Conservation (phyloP, 176 grass and related monocot species). For the Bothriochloa decipiens region DNA sequence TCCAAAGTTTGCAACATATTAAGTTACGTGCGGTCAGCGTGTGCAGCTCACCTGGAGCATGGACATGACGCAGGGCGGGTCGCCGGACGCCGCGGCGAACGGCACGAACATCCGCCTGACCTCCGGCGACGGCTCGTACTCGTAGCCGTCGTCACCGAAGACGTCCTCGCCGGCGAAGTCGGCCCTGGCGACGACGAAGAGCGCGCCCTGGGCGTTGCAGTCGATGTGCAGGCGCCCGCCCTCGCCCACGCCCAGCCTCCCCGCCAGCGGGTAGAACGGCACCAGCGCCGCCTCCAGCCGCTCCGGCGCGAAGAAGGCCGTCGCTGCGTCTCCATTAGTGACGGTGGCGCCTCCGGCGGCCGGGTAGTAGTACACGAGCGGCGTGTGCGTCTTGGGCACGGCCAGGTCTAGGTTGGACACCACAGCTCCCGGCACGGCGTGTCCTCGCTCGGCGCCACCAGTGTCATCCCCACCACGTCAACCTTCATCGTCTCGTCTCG, state of each 20-base stretch:
- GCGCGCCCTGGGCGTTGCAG: conserved; percentile 53
- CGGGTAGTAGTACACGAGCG: conserved; percentile 49
- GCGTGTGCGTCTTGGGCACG: conserved; percentile 37
- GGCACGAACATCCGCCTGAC: conserved; percentile 40
- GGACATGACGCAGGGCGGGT: conserved; percentile 32
- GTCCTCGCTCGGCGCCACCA: conserved; percentile 39
- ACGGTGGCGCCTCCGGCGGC: neutral
- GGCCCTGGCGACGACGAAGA: conserved; percentile 43
- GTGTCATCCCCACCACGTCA: conserved; percentile 39
- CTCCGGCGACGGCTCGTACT: conserved; percentile 36
- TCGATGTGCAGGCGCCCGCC: conserved; percentile 40
- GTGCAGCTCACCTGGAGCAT: conserved; percentile 33
- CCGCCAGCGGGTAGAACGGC: conserved; percentile 55
- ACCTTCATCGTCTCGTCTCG: neutral
- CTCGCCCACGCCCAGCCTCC: conserved; percentile 23
- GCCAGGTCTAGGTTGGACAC: conserved; percentile 58
- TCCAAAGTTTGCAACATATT: no score
- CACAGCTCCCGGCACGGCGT: conserved; percentile 38
- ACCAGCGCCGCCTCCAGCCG: conserved; percentile 44
- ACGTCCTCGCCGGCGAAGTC: conserved; percentile 24
- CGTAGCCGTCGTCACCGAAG: neutral
- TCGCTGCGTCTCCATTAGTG: no score
- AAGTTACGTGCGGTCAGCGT: neutral
- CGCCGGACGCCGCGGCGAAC: neutral
- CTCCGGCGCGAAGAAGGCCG: conserved; percentile 40